Evolutionary conservation across 208 protist genomes (phyloP).

Genomic region (Naegleria lovaniensis): DNA sequence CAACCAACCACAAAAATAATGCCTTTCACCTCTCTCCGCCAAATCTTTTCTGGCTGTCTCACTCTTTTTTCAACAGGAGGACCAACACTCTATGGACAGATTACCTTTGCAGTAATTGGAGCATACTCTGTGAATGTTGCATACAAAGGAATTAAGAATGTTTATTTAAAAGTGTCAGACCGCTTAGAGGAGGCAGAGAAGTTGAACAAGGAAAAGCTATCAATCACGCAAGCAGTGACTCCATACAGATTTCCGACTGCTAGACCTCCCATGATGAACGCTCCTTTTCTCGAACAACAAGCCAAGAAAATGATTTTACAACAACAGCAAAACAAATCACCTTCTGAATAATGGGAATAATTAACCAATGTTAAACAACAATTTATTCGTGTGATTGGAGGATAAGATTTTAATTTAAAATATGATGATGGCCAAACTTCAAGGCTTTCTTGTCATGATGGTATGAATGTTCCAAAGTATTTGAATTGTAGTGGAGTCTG

Average conservation of each 20-base stretch:
- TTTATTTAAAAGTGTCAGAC: not conserved
- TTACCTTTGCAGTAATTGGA: not conserved
- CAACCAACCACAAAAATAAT: not conserved
- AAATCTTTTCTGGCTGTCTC: not conserved
- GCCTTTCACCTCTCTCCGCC: not conserved
- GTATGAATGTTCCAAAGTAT: not conserved
- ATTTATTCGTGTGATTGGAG: no score
- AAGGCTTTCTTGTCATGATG: not conserved
- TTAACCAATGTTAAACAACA: not conserved
- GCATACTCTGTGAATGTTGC: no score
- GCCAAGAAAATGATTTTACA: not conserved
- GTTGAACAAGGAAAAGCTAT: not conserved
- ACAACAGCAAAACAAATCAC: not conserved
- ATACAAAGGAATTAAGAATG: not conserved
- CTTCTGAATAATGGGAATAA: not conserved
- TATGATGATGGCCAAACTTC: not conserved
- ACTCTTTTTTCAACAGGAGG: not conserved
- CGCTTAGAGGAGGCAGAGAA: not conserved
- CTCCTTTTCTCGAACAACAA: not conserved
- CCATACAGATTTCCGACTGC: not conserved
- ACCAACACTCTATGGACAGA: not conserved
- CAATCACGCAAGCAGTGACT: not conserved
- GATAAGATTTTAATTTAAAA: no score
- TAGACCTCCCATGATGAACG: not conserved
- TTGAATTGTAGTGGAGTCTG: not conserved